These are phyloP conservation scores for Orbilia quercus DNA, from an alignment of 2,329 filamentous ascomycete genomes.

Conservation along the genomic window DNA sequence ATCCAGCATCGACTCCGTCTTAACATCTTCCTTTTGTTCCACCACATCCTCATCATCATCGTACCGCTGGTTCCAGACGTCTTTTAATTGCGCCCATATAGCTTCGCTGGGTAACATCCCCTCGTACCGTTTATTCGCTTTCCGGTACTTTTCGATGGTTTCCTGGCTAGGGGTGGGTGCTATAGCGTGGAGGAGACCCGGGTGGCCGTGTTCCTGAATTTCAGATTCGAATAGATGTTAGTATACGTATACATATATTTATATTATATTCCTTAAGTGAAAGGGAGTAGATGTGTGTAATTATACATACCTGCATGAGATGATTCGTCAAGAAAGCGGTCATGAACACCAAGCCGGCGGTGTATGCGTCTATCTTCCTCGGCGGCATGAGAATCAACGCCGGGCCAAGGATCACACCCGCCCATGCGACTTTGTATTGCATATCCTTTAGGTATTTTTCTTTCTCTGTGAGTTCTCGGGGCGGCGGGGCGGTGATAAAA, in stretches of 20 bases:
- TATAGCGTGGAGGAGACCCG: conserved; percentile 40
- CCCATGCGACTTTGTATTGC: conserved; percentile 66
- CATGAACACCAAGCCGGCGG: conserved; percentile 29
- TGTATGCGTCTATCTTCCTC: conserved; percentile 69
- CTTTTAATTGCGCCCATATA: conserved; percentile 39
- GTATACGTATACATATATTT: too few relatives aligned
- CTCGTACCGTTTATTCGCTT: conserved; percentile 22
- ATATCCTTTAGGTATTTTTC: conserved; percentile 60
- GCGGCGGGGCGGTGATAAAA: conserved; percentile 17
- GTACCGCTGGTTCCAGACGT: conserved; percentile 49
- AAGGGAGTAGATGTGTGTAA: background rate
- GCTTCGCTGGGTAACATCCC: conserved; percentile 42
- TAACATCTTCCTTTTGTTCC: conserved; percentile 9
- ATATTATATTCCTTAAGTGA: too few relatives aligned
- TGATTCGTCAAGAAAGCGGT: conserved; percentile 29
- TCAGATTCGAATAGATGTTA: background rate
- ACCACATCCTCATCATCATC: conserved; percentile 27
- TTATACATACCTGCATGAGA: conserved; percentile 26
- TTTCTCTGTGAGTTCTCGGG: conserved; percentile 48
- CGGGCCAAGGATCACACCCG: conserved; percentile 68
- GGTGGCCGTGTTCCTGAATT: conserved; percentile 45
- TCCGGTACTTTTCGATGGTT: conserved; percentile 17
- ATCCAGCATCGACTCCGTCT: conserved; percentile 38
- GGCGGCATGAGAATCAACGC: conserved; percentile 70
- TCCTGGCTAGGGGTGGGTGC: conserved; percentile 10